Evolutionary conservation across 208 protist species (phyloP), one percentile per base, ranked within the genome.

Genomic region (Trypanosoma boissoni): DNA sequence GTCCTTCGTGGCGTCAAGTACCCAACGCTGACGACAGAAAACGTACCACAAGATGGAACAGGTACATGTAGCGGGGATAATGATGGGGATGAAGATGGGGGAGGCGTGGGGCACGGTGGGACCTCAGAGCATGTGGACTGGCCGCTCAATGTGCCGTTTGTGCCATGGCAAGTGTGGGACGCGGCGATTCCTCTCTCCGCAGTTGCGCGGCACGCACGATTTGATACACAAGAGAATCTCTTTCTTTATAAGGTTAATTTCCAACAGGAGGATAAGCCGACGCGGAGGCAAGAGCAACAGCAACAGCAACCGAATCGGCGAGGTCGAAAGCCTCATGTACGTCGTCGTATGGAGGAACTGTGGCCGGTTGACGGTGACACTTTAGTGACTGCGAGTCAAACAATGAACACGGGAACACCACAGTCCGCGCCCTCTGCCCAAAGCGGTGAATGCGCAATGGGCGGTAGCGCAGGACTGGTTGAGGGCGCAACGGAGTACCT

Each of bases 111-210:
- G n/a, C 29, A n/a, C 5, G 80, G 83, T 64, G 53, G 45, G n/a
- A n/a, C n/a, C 18, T 80, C 79, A 4, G 63, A 80, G 27, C 52
- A 49, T 24, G 58, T 76, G 1, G 68, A 78, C 49, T 95, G 88
- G 86, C 88, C 88, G n/a, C 71, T 95, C 54, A 87, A 88, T 52
- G 62, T 92, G 21, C 83, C 83, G 0, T 92, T 92, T 56, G 58
- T 95, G 16, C 76, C 85, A 1, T 95, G 88, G 86, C 88, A 95
- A 58, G 74, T 95, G 10, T 95, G 88, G 86, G 88, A 95, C 56
- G 76, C 85, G 0, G 72, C 76, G 21, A 76, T 92, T 51, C 86
- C 88, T 4, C 48, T 86, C 24, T 71, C 67, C 12, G 68, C 74
- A 24, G 27, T 92, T 12, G 53, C 51, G 14, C 74, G 77, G 59